Evolutionary conservation across 2,329 filamentous ascomycete genomes (phyloP), one percentile per base, ranked within the genome.

Genomic region (Reticulascus tulasneorum): DNA sequence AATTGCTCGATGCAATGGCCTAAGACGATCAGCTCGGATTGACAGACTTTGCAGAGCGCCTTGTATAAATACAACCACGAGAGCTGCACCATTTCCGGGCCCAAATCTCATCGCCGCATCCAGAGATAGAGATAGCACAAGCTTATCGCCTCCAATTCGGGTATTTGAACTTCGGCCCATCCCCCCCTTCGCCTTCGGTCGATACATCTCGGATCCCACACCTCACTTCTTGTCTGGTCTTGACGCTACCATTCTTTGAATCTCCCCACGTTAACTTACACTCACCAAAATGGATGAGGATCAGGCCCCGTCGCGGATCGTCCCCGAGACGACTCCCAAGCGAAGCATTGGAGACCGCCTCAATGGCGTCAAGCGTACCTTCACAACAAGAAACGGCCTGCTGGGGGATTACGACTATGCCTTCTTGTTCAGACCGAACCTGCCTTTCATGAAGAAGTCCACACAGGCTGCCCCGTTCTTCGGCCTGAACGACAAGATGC

Each of bases 401-500:
- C 61, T 96, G 37, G 90, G 90, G 45, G 73, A 80, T 50, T 96
- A 96, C 61, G 85, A 96, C 71, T 96, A 96, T 73, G 85, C 60
- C 23, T 93, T 89, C 53, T 79, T 96, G 25, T 94, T 96, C 70
- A 79, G 68, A 16, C 86, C 79, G 2, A 89, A 86, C 48, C 62
- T 95, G 16, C 90, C 90, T 0, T 95, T 95, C 60, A 80, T 93
- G 71, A 80, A 75, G 54, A 78, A 75, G 56, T 51, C 64, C 6
- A 58, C 58, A 22, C 61, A 64, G 45, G 66, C 72, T n/a, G 78
- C 83, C 21, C 86, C 86, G 1, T 93, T 94, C 60, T 93, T 91
- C 52, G 86, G 86, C n/a, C 77, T 91, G 24, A 75, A 91, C 49
- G 84, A 90, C 58, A 67, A 65, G 37, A 86, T 93, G 73, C 86